A percentile compares a stretch with the other conserved stretches of the same genome.
These are phyloP conservation scores for Boletellus emodensis DNA, from an alignment of 768 basidiomycete genomes.

Conservation along the genomic window DNA sequence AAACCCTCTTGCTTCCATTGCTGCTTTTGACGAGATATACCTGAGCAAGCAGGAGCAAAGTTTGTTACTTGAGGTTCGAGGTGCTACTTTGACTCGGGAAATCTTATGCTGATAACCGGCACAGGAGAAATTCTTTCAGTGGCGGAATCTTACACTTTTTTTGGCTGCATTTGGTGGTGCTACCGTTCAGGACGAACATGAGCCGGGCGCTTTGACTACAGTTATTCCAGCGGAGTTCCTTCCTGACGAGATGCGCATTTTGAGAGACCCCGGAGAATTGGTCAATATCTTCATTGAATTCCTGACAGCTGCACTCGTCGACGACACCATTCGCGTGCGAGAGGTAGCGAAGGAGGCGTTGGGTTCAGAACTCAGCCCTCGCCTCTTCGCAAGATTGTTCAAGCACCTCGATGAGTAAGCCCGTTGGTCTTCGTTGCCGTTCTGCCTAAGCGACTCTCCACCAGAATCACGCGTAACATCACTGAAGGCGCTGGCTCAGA, in stretches of 20 bases:
- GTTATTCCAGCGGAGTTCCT: conserved; percentile 55
- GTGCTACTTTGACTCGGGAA: not conserved
- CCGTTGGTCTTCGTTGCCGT: not conserved
- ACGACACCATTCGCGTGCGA: conserved; percentile 62
- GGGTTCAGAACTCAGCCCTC: conserved; percentile 71
- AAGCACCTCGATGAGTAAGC: conserved; percentile 72
- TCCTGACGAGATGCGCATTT: conserved; percentile 70
- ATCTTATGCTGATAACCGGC: conserved; percentile 3
- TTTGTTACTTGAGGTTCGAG: conserved; percentile 36
- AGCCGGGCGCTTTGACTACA: conserved; percentile 45
- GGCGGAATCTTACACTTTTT: conserved; percentile 82
- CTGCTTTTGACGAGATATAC: conserved; percentile 34
- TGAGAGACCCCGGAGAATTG: conserved; percentile 53
- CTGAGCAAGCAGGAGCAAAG: conserved; percentile 36
- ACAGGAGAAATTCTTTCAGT: conserved; percentile 73
- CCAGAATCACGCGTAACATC: conserved; percentile 51
- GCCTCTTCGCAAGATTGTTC: conserved; percentile 63
- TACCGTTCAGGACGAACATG: conserved; percentile 52
- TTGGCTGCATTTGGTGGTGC: conserved; percentile 70
- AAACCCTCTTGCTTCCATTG: conserved; percentile 30
- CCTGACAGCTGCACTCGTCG: conserved; percentile 64
- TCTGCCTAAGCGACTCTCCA: not conserved
- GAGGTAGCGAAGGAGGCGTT: conserved; percentile 79
- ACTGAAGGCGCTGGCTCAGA: conserved; percentile 45
- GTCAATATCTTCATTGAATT: conserved; percentile 64